Percentiles rank a stretch among this genome's conserved stretches.
Conservation (phyloP, 1,284 basidiomycete species). For the Leucoagaricus sp. region DNA sequence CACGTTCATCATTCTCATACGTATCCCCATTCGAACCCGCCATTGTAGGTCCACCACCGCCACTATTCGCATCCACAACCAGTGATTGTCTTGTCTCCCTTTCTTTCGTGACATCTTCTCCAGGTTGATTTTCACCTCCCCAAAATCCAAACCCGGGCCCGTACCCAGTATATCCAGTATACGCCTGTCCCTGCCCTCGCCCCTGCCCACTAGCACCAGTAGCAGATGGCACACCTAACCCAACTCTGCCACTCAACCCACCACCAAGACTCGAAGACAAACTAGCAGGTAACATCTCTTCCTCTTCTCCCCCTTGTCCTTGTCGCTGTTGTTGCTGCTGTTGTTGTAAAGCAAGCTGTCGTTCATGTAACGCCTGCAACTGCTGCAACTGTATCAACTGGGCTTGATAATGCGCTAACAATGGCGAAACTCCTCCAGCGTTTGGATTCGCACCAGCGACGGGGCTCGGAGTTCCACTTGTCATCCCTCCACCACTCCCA, state of each 20-base stretch:
- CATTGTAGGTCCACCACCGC: too few species aligned
- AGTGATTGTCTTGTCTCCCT: too few species aligned
- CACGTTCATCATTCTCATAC: not conserved
- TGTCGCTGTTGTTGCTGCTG: conserved; percentile 24
- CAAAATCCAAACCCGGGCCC: too few species aligned
- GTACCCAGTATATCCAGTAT: too few species aligned
- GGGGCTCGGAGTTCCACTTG: too few species aligned
- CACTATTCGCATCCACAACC: too few species aligned
- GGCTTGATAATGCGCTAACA: not conserved
- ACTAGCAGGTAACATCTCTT: not conserved
- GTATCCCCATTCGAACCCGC: too few species aligned
- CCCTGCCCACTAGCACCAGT: not conserved
- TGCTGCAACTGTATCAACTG: not conserved
- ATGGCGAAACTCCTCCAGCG: not conserved
- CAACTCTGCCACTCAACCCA: not conserved
- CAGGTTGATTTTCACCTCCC: too few species aligned
- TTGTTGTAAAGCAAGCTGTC: not conserved
- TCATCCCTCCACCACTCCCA: not conserved
- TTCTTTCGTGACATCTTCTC: too few species aligned
- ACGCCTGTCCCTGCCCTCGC: not conserved
- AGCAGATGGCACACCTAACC: not conserved
- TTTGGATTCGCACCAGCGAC: too few species aligned
- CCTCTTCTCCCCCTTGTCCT: not conserved
- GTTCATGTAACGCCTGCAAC: not conserved
- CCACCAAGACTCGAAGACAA: not conserved